These are phyloP conservation scores for Wickerhamiella lipophila DNA, from an alignment of 805 yeast species.

Conservation along the genomic window DNA sequence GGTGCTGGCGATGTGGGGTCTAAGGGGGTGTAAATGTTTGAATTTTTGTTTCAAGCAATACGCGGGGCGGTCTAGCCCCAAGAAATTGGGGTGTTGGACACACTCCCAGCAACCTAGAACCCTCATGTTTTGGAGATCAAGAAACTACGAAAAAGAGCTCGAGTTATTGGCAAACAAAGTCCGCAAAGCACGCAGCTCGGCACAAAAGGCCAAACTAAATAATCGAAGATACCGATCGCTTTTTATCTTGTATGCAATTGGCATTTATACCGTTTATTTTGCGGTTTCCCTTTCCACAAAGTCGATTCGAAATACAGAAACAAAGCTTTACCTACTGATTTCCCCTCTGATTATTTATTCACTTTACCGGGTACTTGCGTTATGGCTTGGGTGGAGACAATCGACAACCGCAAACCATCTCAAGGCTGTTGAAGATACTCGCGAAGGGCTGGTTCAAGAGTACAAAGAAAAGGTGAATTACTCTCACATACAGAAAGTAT, in stretches of 20 bases:
- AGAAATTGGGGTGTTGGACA: too few relatives aligned
- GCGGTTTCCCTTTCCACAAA: slow-evolving; percentile 14
- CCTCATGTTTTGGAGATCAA: slow-evolving; percentile 12
- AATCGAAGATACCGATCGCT: slow-evolving; percentile 25
- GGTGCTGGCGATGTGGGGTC: neutral
- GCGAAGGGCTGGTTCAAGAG: slow-evolving; percentile 46
- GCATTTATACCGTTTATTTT: slow-evolving; percentile 22
- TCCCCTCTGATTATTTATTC: slow-evolving; percentile 19
- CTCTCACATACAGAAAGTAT: slow-evolving; percentile 58
- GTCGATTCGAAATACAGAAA: neutral
- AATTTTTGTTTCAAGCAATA: too few relatives aligned
- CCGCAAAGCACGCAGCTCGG: slow-evolving; percentile 4
- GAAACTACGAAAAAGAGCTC: slow-evolving; percentile 28
- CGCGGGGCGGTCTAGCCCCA: too few relatives aligned
- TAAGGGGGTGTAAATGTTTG: too few relatives aligned
- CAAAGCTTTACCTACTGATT: neutral
- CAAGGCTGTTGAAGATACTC: slow-evolving; percentile 33
- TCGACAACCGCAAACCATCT: slow-evolving; percentile 23
- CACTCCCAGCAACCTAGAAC: neutral
- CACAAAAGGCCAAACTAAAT: slow-evolving; percentile 13
- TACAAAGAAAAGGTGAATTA: slow-evolving; percentile 62
- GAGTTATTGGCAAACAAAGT: slow-evolving; percentile 25
- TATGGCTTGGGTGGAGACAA: slow-evolving; percentile 20
- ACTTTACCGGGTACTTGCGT: slow-evolving; percentile 13
- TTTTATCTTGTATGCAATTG: slow-evolving; percentile 25